Evolutionary conservation across 2,329 filamentous ascomycete genomes (phyloP).

Genomic region (Claviceps spartinae): DNA sequence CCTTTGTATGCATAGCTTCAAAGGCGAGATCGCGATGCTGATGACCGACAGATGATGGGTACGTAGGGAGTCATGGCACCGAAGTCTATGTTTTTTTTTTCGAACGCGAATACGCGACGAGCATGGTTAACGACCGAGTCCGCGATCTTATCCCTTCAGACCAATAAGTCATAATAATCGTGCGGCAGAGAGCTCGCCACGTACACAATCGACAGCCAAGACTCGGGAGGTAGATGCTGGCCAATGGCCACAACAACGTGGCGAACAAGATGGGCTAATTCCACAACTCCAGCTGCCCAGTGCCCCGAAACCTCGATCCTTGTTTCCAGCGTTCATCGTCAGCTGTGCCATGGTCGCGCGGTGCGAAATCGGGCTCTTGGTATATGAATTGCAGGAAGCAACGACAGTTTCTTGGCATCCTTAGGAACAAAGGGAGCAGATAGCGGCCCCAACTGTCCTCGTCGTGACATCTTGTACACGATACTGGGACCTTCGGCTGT

Average conservation of each 20-base stretch:
- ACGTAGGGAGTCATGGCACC: too few species aligned
- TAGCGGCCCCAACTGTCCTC: conserved; percentile 28
- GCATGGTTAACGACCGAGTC: background rate
- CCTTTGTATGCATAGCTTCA: too few species aligned
- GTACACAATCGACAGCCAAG: background rate
- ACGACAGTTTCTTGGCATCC: conserved; percentile 24
- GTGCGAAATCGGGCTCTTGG: conserved; percentile 71
- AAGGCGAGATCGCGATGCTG: too few species aligned
- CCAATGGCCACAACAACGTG: background rate
- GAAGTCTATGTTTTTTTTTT: too few species aligned
- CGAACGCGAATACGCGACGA: too few species aligned
- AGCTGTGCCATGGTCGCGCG: conserved; percentile 59
- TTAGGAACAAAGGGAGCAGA: background rate
- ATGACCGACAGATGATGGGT: too few species aligned
- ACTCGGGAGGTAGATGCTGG: background rate
- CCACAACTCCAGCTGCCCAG: conserved; percentile 2
- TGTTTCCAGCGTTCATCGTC: conserved; percentile 54
- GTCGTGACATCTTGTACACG: conserved; percentile 37
- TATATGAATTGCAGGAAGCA: conserved; percentile 51
- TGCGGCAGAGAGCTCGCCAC: too few species aligned
- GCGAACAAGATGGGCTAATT: background rate
- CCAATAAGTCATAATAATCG: background rate
- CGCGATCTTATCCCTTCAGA: background rate
- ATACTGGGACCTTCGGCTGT: conserved; percentile 35
- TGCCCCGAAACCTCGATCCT: conserved; percentile 38